phyloP scores from a whole-genome alignment of 352 stramenopile genomes.

The Globisporangium acanthophoron region DNA sequence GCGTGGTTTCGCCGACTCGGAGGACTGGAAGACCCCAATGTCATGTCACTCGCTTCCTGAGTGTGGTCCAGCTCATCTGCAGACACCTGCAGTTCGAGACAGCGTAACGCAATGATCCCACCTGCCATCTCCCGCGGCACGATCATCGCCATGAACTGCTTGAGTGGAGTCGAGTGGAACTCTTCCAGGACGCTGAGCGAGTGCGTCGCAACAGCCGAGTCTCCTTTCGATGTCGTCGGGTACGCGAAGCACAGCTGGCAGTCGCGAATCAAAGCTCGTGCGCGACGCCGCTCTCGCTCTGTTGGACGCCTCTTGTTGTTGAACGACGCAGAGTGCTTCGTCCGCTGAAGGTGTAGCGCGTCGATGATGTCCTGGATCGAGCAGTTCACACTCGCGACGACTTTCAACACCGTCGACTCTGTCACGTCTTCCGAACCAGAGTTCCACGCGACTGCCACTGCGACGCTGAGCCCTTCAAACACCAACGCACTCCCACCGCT shows the following conservation, averaged over 20 bases:
- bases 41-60: background rate
- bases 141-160: constrained; percentile 9
- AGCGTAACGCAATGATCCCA: background rate
- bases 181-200: constrained; percentile 6
- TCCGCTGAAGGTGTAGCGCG: constrained; percentile 6
- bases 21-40: background rate
- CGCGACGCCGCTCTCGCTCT: background rate
- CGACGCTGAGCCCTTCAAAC: constrained; percentile 5
- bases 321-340: background rate
- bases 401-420: background rate
- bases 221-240: background rate
- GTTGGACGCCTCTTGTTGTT: background rate
- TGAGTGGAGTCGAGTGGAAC: constrained; percentile 5
- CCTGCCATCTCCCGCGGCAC: background rate
- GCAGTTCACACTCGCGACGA: constrained; percentile 10
- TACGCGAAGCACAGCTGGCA: constrained; percentile 6
- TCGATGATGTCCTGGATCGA: constrained; percentile 15
- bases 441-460: constrained; percentile 2
- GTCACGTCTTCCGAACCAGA: background rate
- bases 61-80: background rate
- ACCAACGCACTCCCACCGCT: background rate
- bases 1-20: background rate
- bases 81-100: constrained; percentile 3
- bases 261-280: background rate
- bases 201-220: background rate